Percentiles rank a stretch among this genome's conserved stretches.
Evolutionary conservation across 352 stramenopile species (phyloP).

Genomic region (Globisporangium polare): DNA sequence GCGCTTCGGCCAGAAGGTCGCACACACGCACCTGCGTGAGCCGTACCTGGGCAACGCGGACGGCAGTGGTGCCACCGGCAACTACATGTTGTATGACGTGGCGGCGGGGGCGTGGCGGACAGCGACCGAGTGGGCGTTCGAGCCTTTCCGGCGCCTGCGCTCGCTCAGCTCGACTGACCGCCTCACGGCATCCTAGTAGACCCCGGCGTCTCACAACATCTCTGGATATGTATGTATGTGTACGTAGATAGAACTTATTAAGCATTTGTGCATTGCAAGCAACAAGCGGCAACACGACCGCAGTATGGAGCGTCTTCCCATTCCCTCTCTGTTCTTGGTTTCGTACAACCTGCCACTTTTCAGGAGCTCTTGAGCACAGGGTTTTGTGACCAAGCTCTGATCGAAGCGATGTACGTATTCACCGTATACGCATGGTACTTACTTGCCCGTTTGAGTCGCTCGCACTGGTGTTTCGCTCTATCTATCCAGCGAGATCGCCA

Average conservation of each 20-base stretch:
- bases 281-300: neutral
- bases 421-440: no score
- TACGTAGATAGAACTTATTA: neutral
- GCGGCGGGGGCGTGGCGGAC: conserved; percentile 47
- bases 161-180: conserved; percentile 23
- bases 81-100: conserved; percentile 46
- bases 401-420: no score
- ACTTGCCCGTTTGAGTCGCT: no score
- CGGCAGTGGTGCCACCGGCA: conserved; percentile 9
- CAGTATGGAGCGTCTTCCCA: no score
- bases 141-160: conserved; percentile 34
- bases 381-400: no score
- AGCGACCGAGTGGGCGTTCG: conserved; percentile 38
- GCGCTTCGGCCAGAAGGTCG: conserved; percentile 54
- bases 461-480: no score
- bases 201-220: neutral
- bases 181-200: neutral
- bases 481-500: no score
- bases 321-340: no score
- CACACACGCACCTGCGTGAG: conserved; percentile 45
- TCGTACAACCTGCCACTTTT: no score
- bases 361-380: no score
- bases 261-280: neutral
- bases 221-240: neutral
- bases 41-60: conserved; percentile 21